phyloP scores from a whole-genome alignment of 441 rosid genomes.

The Pelargonium fulgidum region DNA sequence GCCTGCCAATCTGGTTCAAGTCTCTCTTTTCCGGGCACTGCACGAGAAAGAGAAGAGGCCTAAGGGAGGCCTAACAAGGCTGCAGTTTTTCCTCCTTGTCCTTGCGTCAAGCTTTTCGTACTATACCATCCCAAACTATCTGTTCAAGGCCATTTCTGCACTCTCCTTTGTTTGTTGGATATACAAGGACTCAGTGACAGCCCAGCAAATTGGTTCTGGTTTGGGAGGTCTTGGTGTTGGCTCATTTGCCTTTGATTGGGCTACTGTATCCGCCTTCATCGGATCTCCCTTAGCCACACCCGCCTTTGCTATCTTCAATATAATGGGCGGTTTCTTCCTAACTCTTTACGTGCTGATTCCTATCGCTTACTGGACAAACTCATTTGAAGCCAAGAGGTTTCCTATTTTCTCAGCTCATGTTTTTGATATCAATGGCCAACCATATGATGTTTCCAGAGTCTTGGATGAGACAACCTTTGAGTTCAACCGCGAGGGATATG shows the following conservation, averaged over 20 bases:
- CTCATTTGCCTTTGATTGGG: conserved; percentile 39
- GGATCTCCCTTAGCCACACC: conserved; percentile 40
- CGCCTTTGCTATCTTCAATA: conserved; percentile 34
- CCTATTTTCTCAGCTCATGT: conserved; percentile 33
- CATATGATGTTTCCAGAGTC: conserved; percentile 23
- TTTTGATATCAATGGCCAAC: conserved; percentile 21
- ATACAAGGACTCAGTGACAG: conserved; percentile 36
- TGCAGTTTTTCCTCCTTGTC: conserved; percentile 41
- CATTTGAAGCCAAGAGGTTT: conserved; percentile 33
- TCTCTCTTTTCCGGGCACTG: conserved; percentile 45
- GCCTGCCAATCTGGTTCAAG: conserved; percentile 48
- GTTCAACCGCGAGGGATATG: conserved; percentile 27
- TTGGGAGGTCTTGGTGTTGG: conserved; percentile 37
- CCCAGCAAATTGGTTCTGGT: conserved; percentile 39
- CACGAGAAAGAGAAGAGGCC: conserved; percentile 38
- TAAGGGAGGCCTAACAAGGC: conserved; percentile 36
- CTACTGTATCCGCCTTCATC: conserved; percentile 32
- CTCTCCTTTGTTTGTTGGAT: conserved; percentile 41
- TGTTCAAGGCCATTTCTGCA: conserved; percentile 37
- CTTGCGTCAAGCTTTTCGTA: conserved; percentile 35
- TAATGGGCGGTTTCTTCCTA: conserved; percentile 30
- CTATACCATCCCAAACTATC: conserved; percentile 34
- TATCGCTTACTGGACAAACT: conserved; percentile 32
- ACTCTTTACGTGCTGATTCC: conserved; percentile 30
- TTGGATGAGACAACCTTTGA: conserved; percentile 23